Evolutionary conservation across 2,329 filamentous ascomycete species (phyloP).

Genomic region (Drechslerella dactyloides): DNA sequence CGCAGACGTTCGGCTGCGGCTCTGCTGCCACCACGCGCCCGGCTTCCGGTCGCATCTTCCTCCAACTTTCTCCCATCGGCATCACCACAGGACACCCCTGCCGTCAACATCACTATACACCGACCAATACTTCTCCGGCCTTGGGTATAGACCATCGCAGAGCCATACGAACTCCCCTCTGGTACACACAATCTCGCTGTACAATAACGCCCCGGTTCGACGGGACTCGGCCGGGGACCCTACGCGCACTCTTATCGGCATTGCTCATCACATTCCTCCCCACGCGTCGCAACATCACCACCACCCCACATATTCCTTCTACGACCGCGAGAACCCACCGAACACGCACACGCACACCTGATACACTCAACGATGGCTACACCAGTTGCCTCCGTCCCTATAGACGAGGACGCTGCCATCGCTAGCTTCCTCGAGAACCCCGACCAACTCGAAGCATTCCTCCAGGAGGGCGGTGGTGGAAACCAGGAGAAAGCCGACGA

Average conservation of each 20-base stretch:
- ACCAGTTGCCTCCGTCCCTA: constrained; percentile 56
- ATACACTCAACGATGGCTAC: constrained; percentile 2
- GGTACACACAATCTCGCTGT: no score
- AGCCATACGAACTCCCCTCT: no score
- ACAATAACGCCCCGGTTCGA: neutral
- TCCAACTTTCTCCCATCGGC: no score
- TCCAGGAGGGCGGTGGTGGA: constrained; percentile 58
- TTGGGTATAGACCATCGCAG: no score
- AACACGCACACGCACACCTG: neutral
- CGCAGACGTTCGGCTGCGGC: no score
- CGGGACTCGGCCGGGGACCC: neutral
- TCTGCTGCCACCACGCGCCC: no score
- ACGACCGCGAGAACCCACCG: neutral
- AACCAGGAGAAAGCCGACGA: constrained; percentile 84
- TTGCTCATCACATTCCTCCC: neutral
- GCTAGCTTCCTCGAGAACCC: constrained; percentile 61
- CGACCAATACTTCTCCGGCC: no score
- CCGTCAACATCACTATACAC: no score
- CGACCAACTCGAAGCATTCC: constrained; percentile 61
- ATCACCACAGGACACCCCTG: no score
- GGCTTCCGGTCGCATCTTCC: no score
- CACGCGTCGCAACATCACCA: neutral
- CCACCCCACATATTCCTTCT: neutral
- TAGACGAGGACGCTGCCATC: constrained; percentile 63
- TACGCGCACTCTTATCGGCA: neutral